These are phyloP conservation scores for Aspergillus pseudonomiae DNA, from an alignment of 2,329 filamentous ascomycete species.

Conservation along the genomic window DNA sequence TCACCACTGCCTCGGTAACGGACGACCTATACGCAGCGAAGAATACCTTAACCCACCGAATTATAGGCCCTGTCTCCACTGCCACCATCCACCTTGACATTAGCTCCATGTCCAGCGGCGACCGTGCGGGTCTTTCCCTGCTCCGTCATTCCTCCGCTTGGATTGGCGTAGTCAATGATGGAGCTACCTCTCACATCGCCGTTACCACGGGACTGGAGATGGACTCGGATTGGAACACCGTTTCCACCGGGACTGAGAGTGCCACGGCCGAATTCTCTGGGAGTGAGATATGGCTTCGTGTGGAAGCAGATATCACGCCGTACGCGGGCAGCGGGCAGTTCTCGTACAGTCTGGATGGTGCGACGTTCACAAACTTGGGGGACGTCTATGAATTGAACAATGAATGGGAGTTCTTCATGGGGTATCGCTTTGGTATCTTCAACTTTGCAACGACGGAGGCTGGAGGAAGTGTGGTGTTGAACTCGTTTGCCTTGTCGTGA, in stretches of 20 bases:
- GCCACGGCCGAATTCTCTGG: slow-evolving; percentile 21
- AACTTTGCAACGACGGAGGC: slow-evolving; percentile 49
- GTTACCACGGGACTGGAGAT: slow-evolving; percentile 45
- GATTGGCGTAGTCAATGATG: slow-evolving; percentile 53
- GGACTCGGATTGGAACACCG: slow-evolving; percentile 13
- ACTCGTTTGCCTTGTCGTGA: too few relatives aligned
- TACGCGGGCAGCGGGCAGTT: slow-evolving; percentile 27
- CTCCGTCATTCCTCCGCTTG: slow-evolving; percentile 57
- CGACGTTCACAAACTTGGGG: slow-evolving; percentile 40
- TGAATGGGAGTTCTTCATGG: slow-evolving; percentile 53
- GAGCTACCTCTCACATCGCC: slow-evolving; percentile 31
- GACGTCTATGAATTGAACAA: slow-evolving; percentile 41
- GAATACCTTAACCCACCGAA: slow-evolving; percentile 49
- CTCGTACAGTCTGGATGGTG: slow-evolving; percentile 51
- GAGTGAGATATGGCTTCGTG: not conserved
- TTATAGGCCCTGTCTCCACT: slow-evolving; percentile 37
- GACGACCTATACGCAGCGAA: slow-evolving; percentile 50
- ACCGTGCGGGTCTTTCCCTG: slow-evolving; percentile 55
- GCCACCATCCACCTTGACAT: slow-evolving; percentile 58
- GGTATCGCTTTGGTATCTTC: slow-evolving; percentile 55
- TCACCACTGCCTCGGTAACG: slow-evolving; percentile 57
- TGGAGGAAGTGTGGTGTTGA: too few relatives aligned
- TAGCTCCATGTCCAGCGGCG: slow-evolving; percentile 52
- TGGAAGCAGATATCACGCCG: not conserved
- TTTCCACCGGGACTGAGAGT: slow-evolving; percentile 10